Evolutionary conservation across 1,284 basidiomycete species (phyloP).

Genomic region (Malassezia brasiliensis): DNA sequence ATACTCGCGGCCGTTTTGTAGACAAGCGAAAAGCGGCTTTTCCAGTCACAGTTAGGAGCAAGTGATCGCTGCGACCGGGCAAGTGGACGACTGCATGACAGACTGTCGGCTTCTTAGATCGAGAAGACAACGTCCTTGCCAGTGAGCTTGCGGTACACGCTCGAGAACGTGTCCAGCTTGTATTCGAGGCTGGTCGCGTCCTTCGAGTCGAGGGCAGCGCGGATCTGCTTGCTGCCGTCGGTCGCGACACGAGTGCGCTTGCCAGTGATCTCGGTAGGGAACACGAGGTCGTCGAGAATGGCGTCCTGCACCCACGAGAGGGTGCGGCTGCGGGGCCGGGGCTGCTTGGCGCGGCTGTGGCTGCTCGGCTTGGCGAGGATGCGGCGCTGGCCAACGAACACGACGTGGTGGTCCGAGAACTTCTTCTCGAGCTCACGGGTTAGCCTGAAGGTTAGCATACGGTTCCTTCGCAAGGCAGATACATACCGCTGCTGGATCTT

Average conservation of each 20-base stretch:
- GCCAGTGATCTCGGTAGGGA: constrained; percentile 96
- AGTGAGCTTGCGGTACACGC: constrained; percentile 83
- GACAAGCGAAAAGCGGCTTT: too few relatives aligned
- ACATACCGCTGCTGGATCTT: constrained; percentile 92
- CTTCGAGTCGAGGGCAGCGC: constrained; percentile 82
- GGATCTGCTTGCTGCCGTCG: constrained; percentile 46
- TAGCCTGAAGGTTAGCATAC: constrained; percentile 57
- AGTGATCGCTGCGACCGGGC: background rate
- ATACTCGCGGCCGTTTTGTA: background rate
- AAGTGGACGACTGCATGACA: background rate
- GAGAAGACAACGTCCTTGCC: constrained; percentile 70
- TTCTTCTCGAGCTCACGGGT: constrained; percentile 99
- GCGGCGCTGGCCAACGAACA: constrained; percentile 96
- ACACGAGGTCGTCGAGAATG: constrained; percentile 97
- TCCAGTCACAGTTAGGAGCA: too few relatives aligned
- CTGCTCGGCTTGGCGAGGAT: constrained; percentile 96
- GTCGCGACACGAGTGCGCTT: constrained; percentile 70
- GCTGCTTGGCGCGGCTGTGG: constrained; percentile 83
- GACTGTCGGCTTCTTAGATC: constrained; percentile 18
- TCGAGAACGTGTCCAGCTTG: constrained; percentile 95
- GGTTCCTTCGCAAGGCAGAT: background rate
- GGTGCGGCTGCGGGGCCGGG: constrained; percentile 90
- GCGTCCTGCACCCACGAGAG: constrained; percentile 95
- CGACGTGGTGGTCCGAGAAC: constrained; percentile 96
- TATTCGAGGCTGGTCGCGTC: constrained; percentile 98